phyloP scores from a whole-genome alignment of 2,329 filamentous ascomycete species.

The Botrytis paeoniae region DNA sequence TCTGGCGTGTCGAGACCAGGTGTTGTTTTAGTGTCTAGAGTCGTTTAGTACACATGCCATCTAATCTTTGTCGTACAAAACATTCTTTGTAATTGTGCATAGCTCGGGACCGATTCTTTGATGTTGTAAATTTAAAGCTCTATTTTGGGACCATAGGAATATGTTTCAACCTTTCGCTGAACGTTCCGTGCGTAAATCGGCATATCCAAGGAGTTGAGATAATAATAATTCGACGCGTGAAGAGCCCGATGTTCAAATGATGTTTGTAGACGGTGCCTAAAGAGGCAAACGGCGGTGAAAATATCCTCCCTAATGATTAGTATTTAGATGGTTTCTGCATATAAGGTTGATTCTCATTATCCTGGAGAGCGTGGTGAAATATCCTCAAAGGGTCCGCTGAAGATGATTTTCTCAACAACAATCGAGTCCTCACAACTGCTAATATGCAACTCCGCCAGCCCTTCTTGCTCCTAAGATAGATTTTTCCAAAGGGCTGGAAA shows the following conservation, averaged over 20 bases:
- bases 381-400: not conserved
- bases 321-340: not conserved
- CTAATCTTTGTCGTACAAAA: not conserved
- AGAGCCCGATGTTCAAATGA: not conserved
- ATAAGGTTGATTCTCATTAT: not conserved
- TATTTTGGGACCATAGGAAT: not conserved
- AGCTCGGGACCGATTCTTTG: not conserved
- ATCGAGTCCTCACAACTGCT: not conserved
- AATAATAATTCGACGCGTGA: not conserved
- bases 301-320: not conserved
- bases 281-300: not conserved
- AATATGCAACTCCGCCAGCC: not conserved
- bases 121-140: not conserved
- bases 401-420: not conserved
- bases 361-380: not conserved
- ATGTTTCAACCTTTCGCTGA: not conserved
- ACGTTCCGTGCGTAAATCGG: not conserved
- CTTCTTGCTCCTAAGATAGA: too few species aligned
- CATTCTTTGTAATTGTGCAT: not conserved
- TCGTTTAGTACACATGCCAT: not conserved
- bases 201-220: not conserved
- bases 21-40: not conserved
- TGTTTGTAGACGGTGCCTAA: not conserved
- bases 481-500: too few species aligned
- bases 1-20: not conserved